Conservation (phyloP, 2,329 filamentous ascomycete species). For the Periglandula ipomoeae region DNA sequence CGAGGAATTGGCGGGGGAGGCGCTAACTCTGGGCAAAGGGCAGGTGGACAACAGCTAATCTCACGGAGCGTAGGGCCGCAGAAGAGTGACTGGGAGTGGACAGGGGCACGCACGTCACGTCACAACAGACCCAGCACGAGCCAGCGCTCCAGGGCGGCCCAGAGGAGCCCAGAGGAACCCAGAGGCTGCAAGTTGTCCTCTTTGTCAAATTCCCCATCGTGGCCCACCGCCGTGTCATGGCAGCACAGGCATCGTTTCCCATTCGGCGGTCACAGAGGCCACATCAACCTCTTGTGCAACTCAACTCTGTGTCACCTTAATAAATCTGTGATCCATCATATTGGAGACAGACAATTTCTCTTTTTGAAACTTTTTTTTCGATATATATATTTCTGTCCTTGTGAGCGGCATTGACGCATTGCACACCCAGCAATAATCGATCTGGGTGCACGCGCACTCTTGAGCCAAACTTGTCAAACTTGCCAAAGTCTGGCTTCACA, state of each 20-base stretch:
- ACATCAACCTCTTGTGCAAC: conserved; percentile 21
- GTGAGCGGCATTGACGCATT: background rate
- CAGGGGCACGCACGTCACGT: background rate
- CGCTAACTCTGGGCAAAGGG: background rate
- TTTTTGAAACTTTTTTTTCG: conserved; percentile 4
- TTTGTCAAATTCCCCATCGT: conserved; percentile 13
- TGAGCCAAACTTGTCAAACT: background rate
- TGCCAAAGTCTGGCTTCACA: background rate
- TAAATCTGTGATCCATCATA: background rate
- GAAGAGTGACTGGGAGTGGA: background rate
- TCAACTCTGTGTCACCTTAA: background rate
- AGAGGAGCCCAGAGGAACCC: too few relatives aligned
- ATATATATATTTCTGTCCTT: conserved; percentile 4
- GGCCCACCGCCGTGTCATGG: conserved; percentile 9
- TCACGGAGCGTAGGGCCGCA: too few relatives aligned
- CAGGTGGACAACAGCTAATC: conserved; percentile 4
- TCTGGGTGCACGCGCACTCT: background rate
- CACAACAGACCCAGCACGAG: conserved; percentile 11
- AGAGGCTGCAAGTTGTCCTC: conserved; percentile 25
- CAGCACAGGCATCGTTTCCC: conserved; percentile 6
- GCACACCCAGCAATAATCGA: background rate
- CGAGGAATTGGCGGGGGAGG: background rate
- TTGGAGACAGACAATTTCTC: too few relatives aligned
- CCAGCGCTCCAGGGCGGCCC: too few relatives aligned
- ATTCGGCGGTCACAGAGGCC: conserved; percentile 24